phyloP scores from a whole-genome alignment of 2,329 filamentous ascomycete genomes.

The Colletotrichum sidae region DNA sequence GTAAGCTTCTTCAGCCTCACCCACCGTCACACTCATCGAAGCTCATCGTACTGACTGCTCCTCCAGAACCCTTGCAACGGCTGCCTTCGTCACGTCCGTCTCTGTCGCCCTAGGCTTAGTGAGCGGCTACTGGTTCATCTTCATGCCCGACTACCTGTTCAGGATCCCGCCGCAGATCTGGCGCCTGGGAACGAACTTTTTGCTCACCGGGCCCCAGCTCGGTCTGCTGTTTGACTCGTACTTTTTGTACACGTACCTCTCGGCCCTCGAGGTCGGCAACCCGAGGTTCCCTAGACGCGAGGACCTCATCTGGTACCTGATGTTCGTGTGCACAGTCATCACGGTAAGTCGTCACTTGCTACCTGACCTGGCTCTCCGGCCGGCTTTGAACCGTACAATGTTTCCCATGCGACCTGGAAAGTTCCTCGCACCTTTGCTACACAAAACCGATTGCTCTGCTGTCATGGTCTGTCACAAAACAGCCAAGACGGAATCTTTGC shows the following conservation, averaged over 20 bases:
- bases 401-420: slow-evolving; percentile 12
- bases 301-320: slow-evolving; percentile 83
- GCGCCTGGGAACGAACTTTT: slow-evolving; percentile 55
- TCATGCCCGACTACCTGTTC: slow-evolving; percentile 63
- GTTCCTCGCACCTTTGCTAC: slow-evolving; percentile 13
- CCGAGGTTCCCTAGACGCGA: slow-evolving; percentile 80
- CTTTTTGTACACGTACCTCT: slow-evolving; percentile 80
- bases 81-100: slow-evolving; percentile 70
- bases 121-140: slow-evolving; percentile 62
- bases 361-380: neutral
- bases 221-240: slow-evolving; percentile 79
- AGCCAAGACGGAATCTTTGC: slow-evolving; percentile 29
- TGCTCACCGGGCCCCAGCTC: slow-evolving; percentile 52
- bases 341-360: slow-evolving; percentile 73
- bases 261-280: slow-evolving; percentile 77
- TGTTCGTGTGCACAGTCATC: slow-evolving; percentile 78
- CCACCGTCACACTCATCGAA: neutral
- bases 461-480: neutral
- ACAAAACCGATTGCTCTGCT: neutral
- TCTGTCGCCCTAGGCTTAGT: slow-evolving; percentile 68
- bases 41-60: slow-evolving; percentile 24
- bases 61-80: slow-evolving; percentile 74
- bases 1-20: slow-evolving; percentile 44
- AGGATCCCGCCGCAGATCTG: slow-evolving; percentile 59
- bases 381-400: slow-evolving; percentile 16